A percentile compares a stretch with the other conserved stretches of the same genome.
phyloP scores from a whole-genome alignment of 129 eudicot genomes.

The Escallonia rubra region DNA sequence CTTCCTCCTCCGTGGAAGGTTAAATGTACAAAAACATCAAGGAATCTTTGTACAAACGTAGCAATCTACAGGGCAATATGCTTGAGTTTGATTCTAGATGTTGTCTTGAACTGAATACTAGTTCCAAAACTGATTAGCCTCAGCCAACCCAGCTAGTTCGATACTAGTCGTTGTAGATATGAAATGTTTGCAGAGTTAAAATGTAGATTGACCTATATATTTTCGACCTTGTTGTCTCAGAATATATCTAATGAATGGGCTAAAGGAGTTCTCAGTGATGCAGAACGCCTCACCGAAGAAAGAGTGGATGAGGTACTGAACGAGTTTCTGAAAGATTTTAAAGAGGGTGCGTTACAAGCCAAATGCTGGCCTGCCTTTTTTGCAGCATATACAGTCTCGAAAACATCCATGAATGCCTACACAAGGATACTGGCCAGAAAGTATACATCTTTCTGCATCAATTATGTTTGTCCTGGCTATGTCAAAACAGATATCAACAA shows the following conservation, averaged over 20 bases:
- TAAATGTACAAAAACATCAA: slow-evolving; percentile 30
- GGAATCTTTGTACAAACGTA: neutral
- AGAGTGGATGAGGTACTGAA: slow-evolving; percentile 42
- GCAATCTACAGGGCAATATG: no score
- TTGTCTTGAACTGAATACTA: no score
- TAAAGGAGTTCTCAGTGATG: slow-evolving; percentile 30
- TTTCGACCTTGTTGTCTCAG: slow-evolving; percentile 27
- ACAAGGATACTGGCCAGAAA: slow-evolving; percentile 62
- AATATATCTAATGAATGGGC: slow-evolving; percentile 53
- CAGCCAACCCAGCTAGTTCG: neutral
- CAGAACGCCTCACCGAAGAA: slow-evolving; percentile 42
- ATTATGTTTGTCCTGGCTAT: slow-evolving; percentile 53
- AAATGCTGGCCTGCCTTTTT: no score
- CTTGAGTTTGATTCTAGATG: no score
- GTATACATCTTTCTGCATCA: slow-evolving; percentile 35
- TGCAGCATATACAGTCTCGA: slow-evolving; percentile 47
- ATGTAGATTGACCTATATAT: neutral
- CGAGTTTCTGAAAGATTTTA: slow-evolving; percentile 38
- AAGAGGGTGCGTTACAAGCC: no score
- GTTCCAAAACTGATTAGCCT: neutral
- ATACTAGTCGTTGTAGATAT: no score
- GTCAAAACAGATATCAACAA: slow-evolving; percentile 42
- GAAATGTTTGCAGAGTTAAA: neutral
- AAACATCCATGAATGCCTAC: slow-evolving; percentile 59
- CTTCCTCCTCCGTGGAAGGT: slow-evolving; percentile 33